phyloP scores from a whole-genome alignment of 2,329 filamentous ascomycete species.

The Xylaria digitata region DNA sequence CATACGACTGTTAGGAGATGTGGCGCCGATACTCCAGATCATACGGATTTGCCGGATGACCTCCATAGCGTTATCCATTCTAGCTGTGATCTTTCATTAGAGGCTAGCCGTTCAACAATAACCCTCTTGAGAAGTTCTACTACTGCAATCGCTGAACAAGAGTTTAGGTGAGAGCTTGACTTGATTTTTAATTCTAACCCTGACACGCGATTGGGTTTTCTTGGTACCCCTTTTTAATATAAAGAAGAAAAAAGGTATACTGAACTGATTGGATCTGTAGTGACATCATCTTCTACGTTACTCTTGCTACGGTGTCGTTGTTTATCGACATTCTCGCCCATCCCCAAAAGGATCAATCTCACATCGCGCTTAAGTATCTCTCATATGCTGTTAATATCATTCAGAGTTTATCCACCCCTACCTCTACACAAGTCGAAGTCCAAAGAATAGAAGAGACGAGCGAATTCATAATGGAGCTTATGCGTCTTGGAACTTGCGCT shows the following conservation, averaged over 20 bases:
- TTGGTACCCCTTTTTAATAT: too few species aligned
- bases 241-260: too few species aligned
- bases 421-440: neutral
- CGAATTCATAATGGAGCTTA: conserved; percentile 15
- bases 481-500: conserved; percentile 10
- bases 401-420: neutral
- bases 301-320: conserved; percentile 12
- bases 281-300: neutral
- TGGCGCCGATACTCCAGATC: too few species aligned
- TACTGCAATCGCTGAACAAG: conserved; percentile 1
- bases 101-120: conserved; percentile 26
- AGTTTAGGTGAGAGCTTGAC: conserved; percentile 18
- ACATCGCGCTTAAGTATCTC: conserved; percentile 8
- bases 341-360: conserved; percentile 8
- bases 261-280: too few species aligned
- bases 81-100: conserved; percentile 29
- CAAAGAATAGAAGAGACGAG: conserved; percentile 1
- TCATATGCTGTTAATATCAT: conserved; percentile 14
- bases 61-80: too few species aligned
- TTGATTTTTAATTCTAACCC: too few species aligned
- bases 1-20: too few species aligned
- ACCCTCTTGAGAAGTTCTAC: conserved; percentile 6
- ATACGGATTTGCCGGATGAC: too few species aligned
- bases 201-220: too few species aligned
- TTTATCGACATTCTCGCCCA: conserved; percentile 29